These are phyloP conservation scores for Aurinia saxatilis DNA, from an alignment of 345 rosid species.

Conservation along the genomic window DNA sequence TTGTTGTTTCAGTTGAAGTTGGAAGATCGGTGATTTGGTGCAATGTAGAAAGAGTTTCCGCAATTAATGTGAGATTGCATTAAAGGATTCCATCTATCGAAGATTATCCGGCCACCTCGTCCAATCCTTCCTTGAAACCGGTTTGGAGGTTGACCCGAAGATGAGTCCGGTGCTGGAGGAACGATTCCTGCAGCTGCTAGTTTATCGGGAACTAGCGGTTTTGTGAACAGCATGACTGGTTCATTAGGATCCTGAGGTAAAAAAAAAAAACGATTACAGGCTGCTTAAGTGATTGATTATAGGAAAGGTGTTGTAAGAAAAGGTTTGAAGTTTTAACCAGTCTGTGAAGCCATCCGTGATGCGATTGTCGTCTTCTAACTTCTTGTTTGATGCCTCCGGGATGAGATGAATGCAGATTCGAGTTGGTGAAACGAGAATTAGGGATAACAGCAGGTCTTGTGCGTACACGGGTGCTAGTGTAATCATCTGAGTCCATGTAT, in stretches of 20 bases:
- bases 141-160: slow-evolving; percentile 32
- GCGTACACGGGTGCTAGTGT: slow-evolving; percentile 49
- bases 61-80: slow-evolving; percentile 60
- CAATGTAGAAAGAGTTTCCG: slow-evolving; percentile 53
- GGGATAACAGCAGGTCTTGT: slow-evolving; percentile 38
- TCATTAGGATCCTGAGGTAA: slow-evolving; percentile 72
- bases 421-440: slow-evolving; percentile 41
- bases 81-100: slow-evolving; percentile 94
- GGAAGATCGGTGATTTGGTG: slow-evolving; percentile 56
- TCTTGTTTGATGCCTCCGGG: slow-evolving; percentile 59
- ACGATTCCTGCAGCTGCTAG: slow-evolving; percentile 76
- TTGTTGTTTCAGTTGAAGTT: slow-evolving; percentile 32
- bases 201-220: slow-evolving; percentile 85
- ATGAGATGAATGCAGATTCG: slow-evolving; percentile 39
- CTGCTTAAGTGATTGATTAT: neutral
- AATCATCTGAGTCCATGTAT: slow-evolving; percentile 78
- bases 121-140: slow-evolving; percentile 90
- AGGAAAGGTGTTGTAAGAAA: neutral
- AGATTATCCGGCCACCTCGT: slow-evolving; percentile 87
- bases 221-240: slow-evolving; percentile 82
- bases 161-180: slow-evolving; percentile 52
- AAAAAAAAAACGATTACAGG: neutral
- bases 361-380: slow-evolving; percentile 49
- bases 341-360: slow-evolving; percentile 76
- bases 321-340: slow-evolving; percentile 45